phyloP scores from a whole-genome alignment of 495 filamentous ascomycete genomes.

The Trichocladium uniseriatum region DNA sequence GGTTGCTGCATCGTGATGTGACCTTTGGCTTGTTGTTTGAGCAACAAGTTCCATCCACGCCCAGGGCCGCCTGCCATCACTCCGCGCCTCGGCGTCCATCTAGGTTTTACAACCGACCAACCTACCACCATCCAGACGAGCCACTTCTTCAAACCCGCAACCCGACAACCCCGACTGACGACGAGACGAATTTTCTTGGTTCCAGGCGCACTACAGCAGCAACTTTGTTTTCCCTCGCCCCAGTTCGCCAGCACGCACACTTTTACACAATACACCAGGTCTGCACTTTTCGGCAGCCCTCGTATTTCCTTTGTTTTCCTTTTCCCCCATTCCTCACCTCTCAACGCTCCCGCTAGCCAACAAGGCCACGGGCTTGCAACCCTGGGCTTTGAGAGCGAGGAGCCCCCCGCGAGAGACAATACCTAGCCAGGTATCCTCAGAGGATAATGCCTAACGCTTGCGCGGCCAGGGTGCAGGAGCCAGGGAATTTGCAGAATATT shows the following conservation, averaged over 20 bases:
- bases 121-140: not conserved
- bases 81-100: too few relatives aligned
- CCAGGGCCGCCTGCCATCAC: not conserved
- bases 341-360: not conserved
- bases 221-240: constrained; percentile 2
- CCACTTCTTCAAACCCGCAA: not conserved
- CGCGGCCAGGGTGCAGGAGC: too few relatives aligned
- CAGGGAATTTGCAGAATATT: too few relatives aligned
- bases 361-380: too few relatives aligned
- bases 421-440: too few relatives aligned
- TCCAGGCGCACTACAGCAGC: constrained; percentile 12
- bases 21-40: constrained; percentile 1
- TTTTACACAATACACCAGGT: not conserved
- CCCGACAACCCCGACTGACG: constrained; percentile 3
- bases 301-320: constrained; percentile 12
- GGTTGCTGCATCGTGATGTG: constrained; percentile 50
- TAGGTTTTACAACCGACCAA: not conserved
- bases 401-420: too few relatives aligned
- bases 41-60: not conserved
- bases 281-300: not conserved
- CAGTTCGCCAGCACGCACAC: not conserved
- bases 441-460: too few relatives aligned
- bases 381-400: too few relatives aligned
- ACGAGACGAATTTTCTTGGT: constrained; percentile 18
- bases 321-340: not conserved